Base-by-base conservation (phyloP, 208 protist species). In the Trypanosoma avium region DNA sequence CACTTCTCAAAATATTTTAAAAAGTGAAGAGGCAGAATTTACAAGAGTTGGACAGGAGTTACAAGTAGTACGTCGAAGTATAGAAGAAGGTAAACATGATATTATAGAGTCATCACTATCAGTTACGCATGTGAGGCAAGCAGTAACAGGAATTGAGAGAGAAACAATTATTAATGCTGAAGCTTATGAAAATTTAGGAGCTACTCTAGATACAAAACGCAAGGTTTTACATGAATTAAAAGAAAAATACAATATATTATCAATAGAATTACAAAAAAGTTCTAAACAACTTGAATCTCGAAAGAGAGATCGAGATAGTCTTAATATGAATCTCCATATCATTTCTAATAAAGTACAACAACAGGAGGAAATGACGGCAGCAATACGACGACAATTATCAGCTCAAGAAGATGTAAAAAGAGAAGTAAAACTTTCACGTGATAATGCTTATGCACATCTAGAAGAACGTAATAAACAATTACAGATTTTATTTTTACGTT, bases 61-160 rank as follows among this genome's bases (percentile, higher is more conserved):
- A 15, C 59, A 69, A 6, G 68, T 56, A 3, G 54, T 81, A 49
- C 82, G 78, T 36, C 21, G 30, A 19, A 47, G 54, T 8, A 61
- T 89, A 15, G 70, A 69, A 21, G 58, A 68, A 4, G 66, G 67
- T 10, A 67, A 86, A 9, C 53, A 54, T 12, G 83, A 88, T 24
- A 79, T 87, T 48, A 49, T 35, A 12, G 75, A 82, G 36, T 82
- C 72, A 47, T 42, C 81, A 42, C 58, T 61, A 17, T 67, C 75
- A 17, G 55, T 90, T 38, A 72, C 72, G 38, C 64, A 75, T 1
- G 73, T 93, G 17, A 50, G 81, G 24, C 42, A 61, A 3, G 67
- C 78, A 35, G 55, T 53, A 10, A 67, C 43, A 17, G 54, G 49
- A 27, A 47, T 81, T 29, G 83, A 86, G 71, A 22, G 43, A 27